phyloP scores from a whole-genome alignment of 2,329 filamentous ascomycete genomes.

The Apiospora rasikravindrae region DNA sequence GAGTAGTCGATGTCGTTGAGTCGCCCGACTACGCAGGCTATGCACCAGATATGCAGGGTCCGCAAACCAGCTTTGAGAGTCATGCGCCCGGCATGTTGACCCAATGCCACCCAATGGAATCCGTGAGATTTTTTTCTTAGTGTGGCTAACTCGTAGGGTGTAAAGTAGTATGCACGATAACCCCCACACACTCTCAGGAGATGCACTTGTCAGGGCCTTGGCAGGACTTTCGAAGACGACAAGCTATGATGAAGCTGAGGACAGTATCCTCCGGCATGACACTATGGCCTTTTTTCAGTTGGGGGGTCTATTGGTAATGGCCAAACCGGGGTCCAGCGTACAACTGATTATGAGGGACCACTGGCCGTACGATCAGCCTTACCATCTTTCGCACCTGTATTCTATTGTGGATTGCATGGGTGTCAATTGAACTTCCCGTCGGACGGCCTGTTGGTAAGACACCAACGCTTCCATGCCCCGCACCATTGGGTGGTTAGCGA shows the following conservation, averaged over 20 bases:
- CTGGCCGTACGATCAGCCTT: background rate
- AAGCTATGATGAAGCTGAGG: background rate
- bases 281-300: background rate
- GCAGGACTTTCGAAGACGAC: background rate
- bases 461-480: background rate
- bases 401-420: background rate
- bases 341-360: background rate
- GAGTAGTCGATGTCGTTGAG: too few species aligned
- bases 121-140: conserved; percentile 9
- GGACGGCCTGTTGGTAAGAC: background rate
- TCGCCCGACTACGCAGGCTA: background rate
- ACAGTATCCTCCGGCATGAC: background rate
- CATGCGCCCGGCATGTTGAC: background rate
- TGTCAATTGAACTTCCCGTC: background rate
- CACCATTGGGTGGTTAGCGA: background rate
- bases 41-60: background rate
- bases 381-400: background rate
- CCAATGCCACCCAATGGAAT: background rate
- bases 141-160: background rate
- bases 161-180: too few species aligned
- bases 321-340: background rate
- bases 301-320: background rate
- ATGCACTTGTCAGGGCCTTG: background rate
- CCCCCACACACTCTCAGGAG: too few species aligned
- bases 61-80: background rate